Percentiles rank a stretch among this genome's conserved stretches.
Evolutionary conservation across 495 filamentous ascomycete species (phyloP).

Genomic region (Hypoxylon trugodes): DNA sequence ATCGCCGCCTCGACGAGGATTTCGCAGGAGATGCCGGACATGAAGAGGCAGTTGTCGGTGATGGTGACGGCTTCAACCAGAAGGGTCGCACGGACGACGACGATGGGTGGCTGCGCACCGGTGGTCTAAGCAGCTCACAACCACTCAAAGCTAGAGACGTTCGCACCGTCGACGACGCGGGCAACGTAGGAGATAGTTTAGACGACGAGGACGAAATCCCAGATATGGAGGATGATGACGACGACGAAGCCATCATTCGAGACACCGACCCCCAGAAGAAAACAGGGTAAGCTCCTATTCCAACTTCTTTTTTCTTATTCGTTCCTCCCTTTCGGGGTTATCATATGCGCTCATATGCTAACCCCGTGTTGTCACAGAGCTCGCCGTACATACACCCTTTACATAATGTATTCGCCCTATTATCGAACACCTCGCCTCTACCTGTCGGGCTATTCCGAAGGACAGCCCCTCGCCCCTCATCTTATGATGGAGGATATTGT

Average conservation of each 20-base stretch:
- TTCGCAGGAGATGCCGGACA: constrained; percentile 87
- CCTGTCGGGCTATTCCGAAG: constrained; percentile 88
- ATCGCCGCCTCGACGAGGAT: constrained; percentile 88
- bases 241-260: constrained; percentile 95
- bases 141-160: constrained; percentile 81
- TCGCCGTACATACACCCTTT: constrained; percentile 91
- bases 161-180: constrained; percentile 82
- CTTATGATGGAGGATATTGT: constrained; percentile 99
- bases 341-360: no score
- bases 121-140: constrained; percentile 74
- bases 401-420: constrained; percentile 96
- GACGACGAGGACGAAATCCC: constrained; percentile 90
- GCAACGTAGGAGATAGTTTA: constrained; percentile 74
- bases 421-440: constrained; percentile 97
- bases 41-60: constrained; percentile 83
- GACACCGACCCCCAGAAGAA: constrained; percentile 69
- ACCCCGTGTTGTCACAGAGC: constrained; percentile 60
- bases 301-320: neutral
- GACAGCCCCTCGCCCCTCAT: constrained; percentile 83
- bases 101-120: constrained; percentile 90
- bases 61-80: constrained; percentile 70
- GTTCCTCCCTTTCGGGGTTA: no score
- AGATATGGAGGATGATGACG: constrained; percentile 97
- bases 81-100: constrained; percentile 68
- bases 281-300: constrained; percentile 67